phyloP scores from a whole-genome alignment of 768 basidiomycete species.

The Collybia nuda region DNA sequence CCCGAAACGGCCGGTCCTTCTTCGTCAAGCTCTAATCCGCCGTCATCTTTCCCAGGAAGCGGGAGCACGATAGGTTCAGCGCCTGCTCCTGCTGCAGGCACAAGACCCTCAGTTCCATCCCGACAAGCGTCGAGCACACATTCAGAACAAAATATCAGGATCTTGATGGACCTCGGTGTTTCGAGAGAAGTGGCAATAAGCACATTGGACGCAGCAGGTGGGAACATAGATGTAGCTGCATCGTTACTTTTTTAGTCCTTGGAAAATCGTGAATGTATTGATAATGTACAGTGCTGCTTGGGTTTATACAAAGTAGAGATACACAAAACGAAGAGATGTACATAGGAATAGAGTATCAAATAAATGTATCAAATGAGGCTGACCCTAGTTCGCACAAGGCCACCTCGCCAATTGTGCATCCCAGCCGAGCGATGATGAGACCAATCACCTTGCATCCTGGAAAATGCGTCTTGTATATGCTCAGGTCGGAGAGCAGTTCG shows the following conservation, averaged over 20 bases:
- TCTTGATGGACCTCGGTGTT: constrained; percentile 77
- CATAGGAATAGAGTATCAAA: constrained; percentile 1
- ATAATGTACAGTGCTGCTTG: constrained; percentile 22
- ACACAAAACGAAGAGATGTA: constrained; percentile 11
- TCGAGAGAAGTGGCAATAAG: constrained; percentile 75
- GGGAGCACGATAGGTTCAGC: constrained; percentile 60
- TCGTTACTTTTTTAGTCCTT: constrained; percentile 72
- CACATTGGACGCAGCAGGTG: constrained; percentile 74
- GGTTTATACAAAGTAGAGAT: constrained; percentile 19
- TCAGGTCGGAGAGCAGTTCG: constrained; percentile 76
- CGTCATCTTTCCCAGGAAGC: constrained; percentile 61
- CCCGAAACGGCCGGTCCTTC: constrained; percentile 18
- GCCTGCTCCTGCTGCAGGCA: constrained; percentile 26
- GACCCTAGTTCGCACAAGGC: constrained; percentile 75
- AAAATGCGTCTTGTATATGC: constrained; percentile 90
- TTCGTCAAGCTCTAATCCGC: constrained; percentile 12
- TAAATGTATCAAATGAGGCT: constrained; percentile 59
- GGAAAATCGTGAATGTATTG: constrained; percentile 15
- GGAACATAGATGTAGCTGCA: constrained; percentile 87
- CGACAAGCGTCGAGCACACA: constrained; percentile 28
- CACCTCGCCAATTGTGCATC: constrained; percentile 88
- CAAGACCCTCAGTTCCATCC: constrained; percentile 20
- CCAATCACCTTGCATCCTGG: constrained; percentile 88
- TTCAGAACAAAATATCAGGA: constrained; percentile 62
- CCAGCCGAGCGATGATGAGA: constrained; percentile 79